A percentile compares a stretch with the other conserved stretches of the same genome.
Conservation (phyloP, 306 rosid species). For the Prunus mume region DNA sequence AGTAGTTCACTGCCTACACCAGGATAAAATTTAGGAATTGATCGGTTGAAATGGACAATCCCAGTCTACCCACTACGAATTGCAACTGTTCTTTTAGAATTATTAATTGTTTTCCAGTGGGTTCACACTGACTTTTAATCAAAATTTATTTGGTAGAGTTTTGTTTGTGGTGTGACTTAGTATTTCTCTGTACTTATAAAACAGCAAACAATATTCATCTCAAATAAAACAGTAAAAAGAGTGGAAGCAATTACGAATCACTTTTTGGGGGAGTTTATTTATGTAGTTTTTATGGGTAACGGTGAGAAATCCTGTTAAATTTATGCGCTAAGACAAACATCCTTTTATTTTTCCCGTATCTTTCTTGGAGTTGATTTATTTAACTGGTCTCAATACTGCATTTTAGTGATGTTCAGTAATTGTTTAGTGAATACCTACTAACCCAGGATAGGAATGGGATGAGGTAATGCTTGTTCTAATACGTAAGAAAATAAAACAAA, state of each 20-base stretch:
- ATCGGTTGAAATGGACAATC: not conserved
- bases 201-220: not conserved
- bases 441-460: too few relatives aligned
- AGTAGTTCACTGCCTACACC: not conserved
- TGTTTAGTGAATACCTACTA: too few relatives aligned
- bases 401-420: too few relatives aligned
- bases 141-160: not conserved
- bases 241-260: not conserved
- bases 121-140: not conserved
- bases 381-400: too few relatives aligned
- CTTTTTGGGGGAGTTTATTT: not conserved
- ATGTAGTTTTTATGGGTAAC: not conserved
- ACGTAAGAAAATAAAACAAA: too few relatives aligned
- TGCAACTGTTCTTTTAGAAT: not conserved
- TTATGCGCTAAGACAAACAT: too few relatives aligned
- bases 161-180: not conserved
- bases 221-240: not conserved
- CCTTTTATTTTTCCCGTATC: too few relatives aligned
- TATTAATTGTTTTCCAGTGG: not conserved
- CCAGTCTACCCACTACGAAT: not conserved
- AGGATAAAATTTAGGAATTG: not conserved
- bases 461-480: too few relatives aligned
- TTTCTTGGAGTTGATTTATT: too few relatives aligned
- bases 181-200: not conserved
- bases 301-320: too few relatives aligned